Evolutionary conservation across 345 rosid genomes (phyloP).

Genomic region (Camelina hispida): DNA sequence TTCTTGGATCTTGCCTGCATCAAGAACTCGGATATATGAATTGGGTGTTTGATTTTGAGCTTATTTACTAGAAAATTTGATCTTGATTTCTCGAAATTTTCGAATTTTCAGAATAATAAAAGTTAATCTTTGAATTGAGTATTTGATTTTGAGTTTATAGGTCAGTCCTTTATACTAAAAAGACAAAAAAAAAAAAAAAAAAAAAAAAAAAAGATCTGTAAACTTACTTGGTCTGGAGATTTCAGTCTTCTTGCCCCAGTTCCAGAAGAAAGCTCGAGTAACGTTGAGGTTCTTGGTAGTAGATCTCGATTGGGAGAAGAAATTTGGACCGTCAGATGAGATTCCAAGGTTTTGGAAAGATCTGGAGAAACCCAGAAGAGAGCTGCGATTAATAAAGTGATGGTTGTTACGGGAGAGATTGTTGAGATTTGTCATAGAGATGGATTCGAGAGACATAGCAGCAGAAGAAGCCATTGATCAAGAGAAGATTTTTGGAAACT

Average conservation of each 20-base stretch:
- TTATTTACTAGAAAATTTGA: no score
- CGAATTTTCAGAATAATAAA: neutral
- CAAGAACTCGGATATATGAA: neutral
- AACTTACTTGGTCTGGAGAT: slow-evolving; percentile 42
- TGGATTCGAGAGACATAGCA: slow-evolving; percentile 39
- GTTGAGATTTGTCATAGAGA: slow-evolving; percentile 36
- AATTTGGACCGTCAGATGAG: slow-evolving; percentile 39
- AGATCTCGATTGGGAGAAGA: slow-evolving; percentile 36
- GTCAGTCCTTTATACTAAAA: no score
- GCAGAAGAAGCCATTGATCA: slow-evolving; percentile 37
- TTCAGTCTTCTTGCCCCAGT: slow-evolving; percentile 37
- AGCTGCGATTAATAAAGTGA: slow-evolving; percentile 21
- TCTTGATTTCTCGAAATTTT: neutral
- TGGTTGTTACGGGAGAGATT: slow-evolving; percentile 29
- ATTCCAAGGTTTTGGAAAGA: slow-evolving; percentile 35
- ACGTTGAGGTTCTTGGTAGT: slow-evolving; percentile 26
- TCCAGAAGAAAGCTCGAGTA: slow-evolving; percentile 46
- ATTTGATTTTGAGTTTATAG: no score
- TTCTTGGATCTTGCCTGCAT: slow-evolving; percentile 67
- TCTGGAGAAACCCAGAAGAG: slow-evolving; percentile 39
- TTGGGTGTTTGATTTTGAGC: neutral
- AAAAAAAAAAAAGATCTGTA: slow-evolving; percentile 34
- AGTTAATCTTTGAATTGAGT: neutral
- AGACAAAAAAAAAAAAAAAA: no score
- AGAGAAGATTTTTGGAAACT: neutral